Base-by-base conservation (phyloP, 495 filamentous ascomycete genomes). In the Zalerion maritima region DNA sequence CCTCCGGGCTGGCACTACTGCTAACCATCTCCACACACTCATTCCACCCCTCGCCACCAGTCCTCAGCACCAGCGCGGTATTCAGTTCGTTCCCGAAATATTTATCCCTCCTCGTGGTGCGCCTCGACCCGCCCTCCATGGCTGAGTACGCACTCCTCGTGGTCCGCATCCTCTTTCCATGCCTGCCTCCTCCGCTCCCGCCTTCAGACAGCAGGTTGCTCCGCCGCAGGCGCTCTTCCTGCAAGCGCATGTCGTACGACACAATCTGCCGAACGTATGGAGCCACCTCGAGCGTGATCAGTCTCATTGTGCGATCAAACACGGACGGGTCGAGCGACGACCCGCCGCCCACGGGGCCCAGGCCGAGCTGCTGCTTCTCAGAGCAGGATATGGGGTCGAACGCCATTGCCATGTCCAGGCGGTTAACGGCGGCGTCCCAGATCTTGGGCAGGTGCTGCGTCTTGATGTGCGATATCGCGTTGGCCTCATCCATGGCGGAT, bases 251-350 rank as follows among this genome's bases (percentile, higher is more conserved):
- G 36, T 94, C 87, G 42, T 79, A 78, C 0, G 71, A 56, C 16
- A 83, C 73, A 38, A 94, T 93, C 6, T 63, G 57, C 12, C 89
- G 76, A 13, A 92, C 65, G 39, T 80, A 94, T 0, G 86, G 87
- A 0, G 80, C 83, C 5, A 94, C 52, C 35, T 97, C 89, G 24
- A 77, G 62, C 3, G 60, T 58, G 19, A 94, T 66, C 6, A 71
- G 55, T 2, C 53, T 42, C 21, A 73, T 43, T 0, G 72, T 69
- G 20, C 80, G 68, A 33, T 91, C 81, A 35, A 93, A 81, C 0
- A 73, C 64, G 0, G 80, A 83, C 0, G 70, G 59, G 34, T 60
- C 64, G 15, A 54, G 47, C 11, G 38, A 24, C 0, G 45, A 29
- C n/a, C n/a, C n/a, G n/a, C n/a, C n/a, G n/a, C n/a, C n/a, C n/a